phyloP scores from a whole-genome alignment of 2,329 filamentous ascomycete species.

The Harringtonia lauricola region DNA sequence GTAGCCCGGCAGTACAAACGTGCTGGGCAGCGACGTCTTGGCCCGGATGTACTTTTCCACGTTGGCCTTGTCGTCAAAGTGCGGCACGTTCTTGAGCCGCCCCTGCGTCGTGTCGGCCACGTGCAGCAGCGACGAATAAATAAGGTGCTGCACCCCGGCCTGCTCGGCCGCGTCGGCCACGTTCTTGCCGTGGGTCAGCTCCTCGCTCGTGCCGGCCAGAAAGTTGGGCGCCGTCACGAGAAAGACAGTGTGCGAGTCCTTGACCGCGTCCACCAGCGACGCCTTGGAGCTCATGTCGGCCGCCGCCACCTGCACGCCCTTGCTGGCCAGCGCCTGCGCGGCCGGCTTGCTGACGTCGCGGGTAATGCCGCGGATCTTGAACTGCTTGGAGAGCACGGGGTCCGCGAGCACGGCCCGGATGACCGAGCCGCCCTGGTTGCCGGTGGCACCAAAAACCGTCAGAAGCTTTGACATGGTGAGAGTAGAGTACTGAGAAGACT shows the following conservation, averaged over 20 bases:
- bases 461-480: conserved; percentile 8
- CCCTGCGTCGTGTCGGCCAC: conserved; percentile 28
- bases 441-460: conserved; percentile 17
- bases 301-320: conserved; percentile 37
- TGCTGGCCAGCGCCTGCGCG: conserved; percentile 24
- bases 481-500: no score
- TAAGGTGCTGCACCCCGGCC: conserved; percentile 9
- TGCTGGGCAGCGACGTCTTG: conserved; percentile 29
- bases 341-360: conserved; percentile 27
- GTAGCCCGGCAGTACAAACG: conserved; percentile 39
- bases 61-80: conserved; percentile 47
- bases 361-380: conserved; percentile 33
- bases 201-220: conserved; percentile 24
- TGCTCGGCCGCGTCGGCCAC: conserved; percentile 34
- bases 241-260: conserved; percentile 36
- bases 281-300: conserved; percentile 38
- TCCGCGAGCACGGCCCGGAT: conserved; percentile 13
- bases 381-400: conserved; percentile 11
- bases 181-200: conserved; percentile 34
- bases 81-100: conserved; percentile 28
- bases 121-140: conserved; percentile 29
- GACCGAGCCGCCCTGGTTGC: conserved; percentile 15
- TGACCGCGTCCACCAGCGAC: conserved; percentile 31
- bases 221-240: conserved; percentile 31
- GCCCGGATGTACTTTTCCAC: conserved; percentile 45